Conservation (phyloP, 2,329 filamentous ascomycete species). For the Aureobasidium pullulans region DNA sequence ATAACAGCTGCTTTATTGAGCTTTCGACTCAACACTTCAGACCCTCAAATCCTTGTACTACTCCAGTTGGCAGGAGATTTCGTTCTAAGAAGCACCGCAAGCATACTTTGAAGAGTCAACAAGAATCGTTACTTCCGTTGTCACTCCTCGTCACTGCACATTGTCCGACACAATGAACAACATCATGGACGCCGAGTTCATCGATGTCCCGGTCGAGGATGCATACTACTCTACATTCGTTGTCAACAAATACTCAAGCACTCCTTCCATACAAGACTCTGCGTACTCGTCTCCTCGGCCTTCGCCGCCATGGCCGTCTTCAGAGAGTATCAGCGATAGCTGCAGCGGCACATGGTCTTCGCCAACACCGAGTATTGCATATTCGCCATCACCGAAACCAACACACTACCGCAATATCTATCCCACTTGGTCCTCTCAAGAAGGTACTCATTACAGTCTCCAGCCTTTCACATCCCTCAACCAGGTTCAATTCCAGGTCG, state of each 20-base stretch:
- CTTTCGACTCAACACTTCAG: neutral
- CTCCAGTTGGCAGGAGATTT: neutral
- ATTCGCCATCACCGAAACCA: neutral
- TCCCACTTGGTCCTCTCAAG: neutral
- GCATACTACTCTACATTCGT: neutral
- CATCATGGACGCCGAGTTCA: neutral
- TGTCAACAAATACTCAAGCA: neutral
- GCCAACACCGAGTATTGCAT: neutral
- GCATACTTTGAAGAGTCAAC: neutral
- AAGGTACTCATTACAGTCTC: neutral
- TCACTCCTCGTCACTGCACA: too few species aligned
- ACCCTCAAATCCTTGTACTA: neutral
- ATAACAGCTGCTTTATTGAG: neutral
- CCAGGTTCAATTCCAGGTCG: neutral
- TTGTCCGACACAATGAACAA: neutral
- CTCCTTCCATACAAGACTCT: neutral
- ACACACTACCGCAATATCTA: neutral
- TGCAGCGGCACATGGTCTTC: conserved; percentile 11
- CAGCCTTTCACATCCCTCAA: neutral
- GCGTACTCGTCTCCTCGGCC: conserved; percentile 1
- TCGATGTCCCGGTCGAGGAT: neutral
- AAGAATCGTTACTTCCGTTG: neutral
- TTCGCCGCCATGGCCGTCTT: neutral
- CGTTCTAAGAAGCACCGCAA: neutral
- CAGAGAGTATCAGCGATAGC: conserved; percentile 2